Percentiles rank a stretch among this genome's conserved stretches.
These are phyloP conservation scores for Globisporangium radiosum DNA, from an alignment of 352 stramenopile species.

Conservation along the genomic window DNA sequence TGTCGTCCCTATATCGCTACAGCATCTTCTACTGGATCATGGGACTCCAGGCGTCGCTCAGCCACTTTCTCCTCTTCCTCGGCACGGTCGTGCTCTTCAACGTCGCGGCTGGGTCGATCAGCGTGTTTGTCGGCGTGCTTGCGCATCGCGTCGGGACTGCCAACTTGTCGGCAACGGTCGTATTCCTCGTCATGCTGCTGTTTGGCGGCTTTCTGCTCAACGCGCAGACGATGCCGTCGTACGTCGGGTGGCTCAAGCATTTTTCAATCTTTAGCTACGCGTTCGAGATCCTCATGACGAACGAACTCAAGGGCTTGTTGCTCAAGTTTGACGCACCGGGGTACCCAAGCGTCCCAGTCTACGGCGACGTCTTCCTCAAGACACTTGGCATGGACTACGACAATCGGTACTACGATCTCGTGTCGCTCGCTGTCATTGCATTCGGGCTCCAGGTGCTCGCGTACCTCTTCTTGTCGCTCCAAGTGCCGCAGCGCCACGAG, in stretches of 20 bases:
- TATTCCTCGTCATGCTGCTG: conserved; percentile 75
- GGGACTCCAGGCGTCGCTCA: conserved; percentile 51
- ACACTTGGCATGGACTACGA: conserved; percentile 78
- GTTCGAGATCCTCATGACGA: conserved; percentile 85
- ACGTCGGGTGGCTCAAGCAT: conserved; percentile 66
- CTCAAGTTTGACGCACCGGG: conserved; percentile 73
- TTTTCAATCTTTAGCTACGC: conserved; percentile 84
- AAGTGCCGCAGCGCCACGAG: conserved; percentile 49
- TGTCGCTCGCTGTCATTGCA: conserved; percentile 46
- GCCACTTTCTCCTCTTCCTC: conserved; percentile 63
- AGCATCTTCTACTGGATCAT: conserved; percentile 88
- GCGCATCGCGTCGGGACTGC: conserved; percentile 55
- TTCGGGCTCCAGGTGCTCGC: conserved; percentile 46
- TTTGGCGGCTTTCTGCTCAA: conserved; percentile 88
- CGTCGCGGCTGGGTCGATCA: conserved; percentile 66
- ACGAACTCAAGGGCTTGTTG: conserved; percentile 68
- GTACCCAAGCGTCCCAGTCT: conserved; percentile 68
- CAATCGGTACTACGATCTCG: conserved; percentile 66
- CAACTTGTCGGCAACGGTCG: conserved; percentile 67
- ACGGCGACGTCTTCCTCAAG: conserved; percentile 81
- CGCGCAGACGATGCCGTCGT: conserved; percentile 66
- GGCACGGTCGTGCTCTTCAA: conserved; percentile 78
- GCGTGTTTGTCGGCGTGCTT: conserved; percentile 64
- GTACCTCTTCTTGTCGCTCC: conserved; percentile 59
- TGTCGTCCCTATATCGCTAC: neutral